phyloP scores from a whole-genome alignment of 202 grass and related monocot genomes.

The Hordeum pubiflorum region DNA sequence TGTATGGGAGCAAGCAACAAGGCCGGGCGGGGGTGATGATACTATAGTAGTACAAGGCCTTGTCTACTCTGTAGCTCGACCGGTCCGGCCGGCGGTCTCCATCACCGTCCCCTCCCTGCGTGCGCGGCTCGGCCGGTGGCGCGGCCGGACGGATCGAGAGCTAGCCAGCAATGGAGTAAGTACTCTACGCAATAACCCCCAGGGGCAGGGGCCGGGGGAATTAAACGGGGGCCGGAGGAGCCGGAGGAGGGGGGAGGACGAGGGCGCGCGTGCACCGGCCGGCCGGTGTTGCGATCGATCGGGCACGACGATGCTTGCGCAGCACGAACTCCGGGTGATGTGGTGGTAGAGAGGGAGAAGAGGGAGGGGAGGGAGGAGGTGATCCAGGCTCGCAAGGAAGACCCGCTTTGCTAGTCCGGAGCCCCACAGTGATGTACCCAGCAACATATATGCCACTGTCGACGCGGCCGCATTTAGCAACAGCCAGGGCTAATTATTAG shows the following conservation, averaged over 20 bases:
- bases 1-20: slow-evolving; percentile 49
- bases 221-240: not conserved
- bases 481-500: not conserved
- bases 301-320: slow-evolving; percentile 44
- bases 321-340: slow-evolving; percentile 27
- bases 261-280: slow-evolving; percentile 4
- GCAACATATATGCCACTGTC: slow-evolving; percentile 24
- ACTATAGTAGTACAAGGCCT: not conserved
- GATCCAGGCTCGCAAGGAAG: slow-evolving; percentile 67
- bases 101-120: not conserved
- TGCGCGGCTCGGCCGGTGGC: not conserved
- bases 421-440: not conserved
- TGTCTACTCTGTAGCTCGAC: not conserved
- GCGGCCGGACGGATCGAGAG: not conserved
- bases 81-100: not conserved
- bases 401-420: not conserved
- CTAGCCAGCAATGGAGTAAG: not conserved
- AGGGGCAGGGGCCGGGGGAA: not conserved
- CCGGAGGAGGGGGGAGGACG: not conserved
- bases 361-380: not conserved
- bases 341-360: not conserved
- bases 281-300: slow-evolving; percentile 9
- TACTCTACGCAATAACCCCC: not conserved
- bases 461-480: slow-evolving; percentile 9
- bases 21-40: not conserved